Evolutionary conservation across 768 basidiomycete genomes (phyloP).

Genomic region (Harrya chromipes): DNA sequence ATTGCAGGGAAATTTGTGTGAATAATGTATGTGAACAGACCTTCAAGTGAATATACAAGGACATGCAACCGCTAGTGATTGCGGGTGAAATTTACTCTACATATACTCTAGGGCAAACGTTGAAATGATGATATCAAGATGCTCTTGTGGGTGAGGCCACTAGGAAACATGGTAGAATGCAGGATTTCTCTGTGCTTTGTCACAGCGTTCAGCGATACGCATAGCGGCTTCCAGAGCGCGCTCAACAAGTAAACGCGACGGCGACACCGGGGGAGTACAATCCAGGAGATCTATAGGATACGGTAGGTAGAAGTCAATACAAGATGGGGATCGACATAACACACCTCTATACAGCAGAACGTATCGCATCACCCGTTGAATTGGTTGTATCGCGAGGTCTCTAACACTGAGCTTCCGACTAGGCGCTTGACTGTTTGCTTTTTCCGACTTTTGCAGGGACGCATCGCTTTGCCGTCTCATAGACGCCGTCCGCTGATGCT

Average conservation of each 20-base stretch:
- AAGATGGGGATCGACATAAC: slow-evolving; percentile 10
- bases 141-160: not conserved
- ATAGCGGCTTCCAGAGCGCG: slow-evolving; percentile 54
- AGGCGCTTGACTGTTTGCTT: not conserved
- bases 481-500: not conserved
- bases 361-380: slow-evolving; percentile 63
- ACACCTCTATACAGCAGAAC: slow-evolving; percentile 58
- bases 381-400: slow-evolving; percentile 62
- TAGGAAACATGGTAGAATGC: slow-evolving; percentile 36
- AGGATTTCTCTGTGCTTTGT: slow-evolving; percentile 56
- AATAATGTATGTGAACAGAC: not conserved
- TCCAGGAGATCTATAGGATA: slow-evolving; percentile 45
- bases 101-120: not conserved
- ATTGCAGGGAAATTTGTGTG: slow-evolving; percentile 26
- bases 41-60: not conserved
- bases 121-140: slow-evolving; percentile 1
- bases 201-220: slow-evolving; percentile 59
- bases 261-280: slow-evolving; percentile 46
- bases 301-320: slow-evolving; percentile 1
- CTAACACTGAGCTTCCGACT: slow-evolving; percentile 37
- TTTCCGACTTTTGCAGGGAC: slow-evolving; percentile 1
- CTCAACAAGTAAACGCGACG: slow-evolving; percentile 51
- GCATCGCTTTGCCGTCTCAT: not conserved
- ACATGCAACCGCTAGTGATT: not conserved
- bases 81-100: not conserved